A percentile compares a stretch with the other conserved stretches of the same genome.
These are phyloP conservation scores for Amanita rubescens DNA, from an alignment of 768 basidiomycete species.

Conservation along the genomic window DNA sequence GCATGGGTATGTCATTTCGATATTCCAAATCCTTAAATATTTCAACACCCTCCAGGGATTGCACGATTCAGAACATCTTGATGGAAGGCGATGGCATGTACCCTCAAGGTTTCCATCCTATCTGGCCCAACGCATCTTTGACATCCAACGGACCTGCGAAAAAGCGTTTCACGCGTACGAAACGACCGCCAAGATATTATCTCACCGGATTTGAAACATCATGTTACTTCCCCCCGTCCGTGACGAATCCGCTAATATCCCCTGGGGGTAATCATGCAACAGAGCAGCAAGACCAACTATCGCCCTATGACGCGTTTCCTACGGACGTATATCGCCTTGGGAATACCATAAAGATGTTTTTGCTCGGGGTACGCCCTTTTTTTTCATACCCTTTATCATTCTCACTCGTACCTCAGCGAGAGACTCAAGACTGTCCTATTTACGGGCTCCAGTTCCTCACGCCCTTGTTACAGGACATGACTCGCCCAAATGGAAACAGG, in stretches of 20 bases:
- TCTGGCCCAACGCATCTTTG: slow-evolving; percentile 6
- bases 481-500: slow-evolving; percentile 16
- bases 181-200: slow-evolving; percentile 20
- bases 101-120: slow-evolving; percentile 17
- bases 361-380: slow-evolving; percentile 21
- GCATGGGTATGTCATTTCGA: slow-evolving; percentile 17
- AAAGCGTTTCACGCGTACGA: slow-evolving; percentile 13
- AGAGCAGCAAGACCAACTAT: slow-evolving; percentile 29
- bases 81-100: slow-evolving; percentile 18
- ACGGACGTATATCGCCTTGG: slow-evolving; percentile 39
- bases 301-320: slow-evolving; percentile 30
- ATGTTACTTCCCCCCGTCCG: slow-evolving; percentile 16
- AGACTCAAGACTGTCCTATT: background rate
- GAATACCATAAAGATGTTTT: slow-evolving; percentile 26
- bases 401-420: background rate
- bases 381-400: background rate
- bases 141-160: slow-evolving; percentile 10
- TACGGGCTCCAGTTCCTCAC: slow-evolving; percentile 12
- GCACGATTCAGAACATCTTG: slow-evolving; percentile 22
- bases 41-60: slow-evolving; percentile 18
- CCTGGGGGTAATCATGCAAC: slow-evolving; percentile 5
- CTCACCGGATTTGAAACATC: slow-evolving; percentile 26
- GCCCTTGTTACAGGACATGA: slow-evolving; percentile 18
- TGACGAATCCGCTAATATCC: slow-evolving; percentile 16
- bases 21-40: background rate